Conservation (phyloP, 257 asterid genomes). For the Fraxinus pennsylvanica region DNA sequence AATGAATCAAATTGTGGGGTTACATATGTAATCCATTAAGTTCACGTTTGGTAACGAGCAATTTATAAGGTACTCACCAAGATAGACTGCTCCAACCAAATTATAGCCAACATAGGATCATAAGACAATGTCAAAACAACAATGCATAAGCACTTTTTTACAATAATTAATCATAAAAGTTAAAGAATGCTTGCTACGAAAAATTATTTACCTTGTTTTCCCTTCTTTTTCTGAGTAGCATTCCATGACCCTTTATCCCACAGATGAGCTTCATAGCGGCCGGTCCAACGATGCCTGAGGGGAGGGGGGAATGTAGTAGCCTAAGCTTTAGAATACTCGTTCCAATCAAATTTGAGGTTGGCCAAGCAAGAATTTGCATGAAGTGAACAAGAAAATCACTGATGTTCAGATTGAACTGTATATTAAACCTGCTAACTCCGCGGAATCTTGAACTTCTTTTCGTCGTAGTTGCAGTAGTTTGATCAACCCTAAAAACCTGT, state of each 20-base stretch:
- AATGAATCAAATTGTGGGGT: background rate
- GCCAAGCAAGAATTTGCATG: background rate
- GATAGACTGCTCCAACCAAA: conserved; percentile 60
- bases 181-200: background rate
- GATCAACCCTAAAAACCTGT: conserved; percentile 34
- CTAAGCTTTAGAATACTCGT: background rate
- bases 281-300: conserved; percentile 76
- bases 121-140: conserved; percentile 15
- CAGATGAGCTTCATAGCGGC: conserved; percentile 73
- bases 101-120: conserved; percentile 30
- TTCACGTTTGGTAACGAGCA: background rate
- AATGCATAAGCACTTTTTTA: conserved; percentile 18
- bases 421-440: conserved; percentile 71
- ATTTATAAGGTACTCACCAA: conserved; percentile 50
- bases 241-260: conserved; percentile 94
- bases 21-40: background rate
- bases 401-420: background rate
- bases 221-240: conserved; percentile 79
- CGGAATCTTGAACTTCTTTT: conserved; percentile 83
- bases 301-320: background rate
- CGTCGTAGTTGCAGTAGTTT: conserved; percentile 31
- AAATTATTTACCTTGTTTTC: conserved; percentile 59
- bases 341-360: background rate
- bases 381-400: background rate
- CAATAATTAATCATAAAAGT: background rate